Conservation (phyloP, 2,329 filamentous ascomycete genomes). For the Ilyonectria destructans region DNA sequence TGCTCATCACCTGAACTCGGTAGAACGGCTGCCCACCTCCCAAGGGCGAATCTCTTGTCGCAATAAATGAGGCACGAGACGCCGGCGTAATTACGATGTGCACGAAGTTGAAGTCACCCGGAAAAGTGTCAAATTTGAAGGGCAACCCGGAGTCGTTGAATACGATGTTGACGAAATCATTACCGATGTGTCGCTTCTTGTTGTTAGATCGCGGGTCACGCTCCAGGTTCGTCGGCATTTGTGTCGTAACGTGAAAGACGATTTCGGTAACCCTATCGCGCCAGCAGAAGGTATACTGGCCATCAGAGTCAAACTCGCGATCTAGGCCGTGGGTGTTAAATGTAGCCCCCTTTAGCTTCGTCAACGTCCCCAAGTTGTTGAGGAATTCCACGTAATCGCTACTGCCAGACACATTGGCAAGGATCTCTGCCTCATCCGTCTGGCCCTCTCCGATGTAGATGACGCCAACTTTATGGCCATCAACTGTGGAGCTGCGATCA, state of each 20-base stretch:
- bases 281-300: slow-evolving; percentile 93
- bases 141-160: slow-evolving; percentile 96
- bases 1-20: slow-evolving; percentile 90
- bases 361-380: slow-evolving; percentile 85
- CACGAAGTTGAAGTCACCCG: slow-evolving; percentile 96
- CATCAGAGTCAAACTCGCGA: slow-evolving; percentile 82
- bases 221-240: slow-evolving; percentile 93
- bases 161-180: slow-evolving; percentile 98
- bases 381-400: slow-evolving; percentile 91
- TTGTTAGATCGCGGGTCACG: slow-evolving; percentile 82
- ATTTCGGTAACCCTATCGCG: slow-evolving; percentile 95
- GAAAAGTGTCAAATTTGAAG: slow-evolving; percentile 93
- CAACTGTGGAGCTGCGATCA: slow-evolving; percentile 90
- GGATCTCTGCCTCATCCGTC: slow-evolving; percentile 85
- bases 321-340: slow-evolving; percentile 97
- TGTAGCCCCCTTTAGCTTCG: slow-evolving; percentile 83
- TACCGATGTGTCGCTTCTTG: slow-evolving; percentile 97
- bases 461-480: slow-evolving; percentile 95
- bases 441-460: slow-evolving; percentile 94
- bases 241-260: slow-evolving; percentile 94
- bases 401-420: slow-evolving; percentile 89
- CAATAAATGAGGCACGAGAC: slow-evolving; percentile 81
- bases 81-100: slow-evolving; percentile 96
- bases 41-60: slow-evolving; percentile 65
- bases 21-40: slow-evolving; percentile 76